These are phyloP conservation scores for Cardamine chenopodiifolia DNA, from an alignment of 345 rosid genomes.

Conservation along the genomic window DNA sequence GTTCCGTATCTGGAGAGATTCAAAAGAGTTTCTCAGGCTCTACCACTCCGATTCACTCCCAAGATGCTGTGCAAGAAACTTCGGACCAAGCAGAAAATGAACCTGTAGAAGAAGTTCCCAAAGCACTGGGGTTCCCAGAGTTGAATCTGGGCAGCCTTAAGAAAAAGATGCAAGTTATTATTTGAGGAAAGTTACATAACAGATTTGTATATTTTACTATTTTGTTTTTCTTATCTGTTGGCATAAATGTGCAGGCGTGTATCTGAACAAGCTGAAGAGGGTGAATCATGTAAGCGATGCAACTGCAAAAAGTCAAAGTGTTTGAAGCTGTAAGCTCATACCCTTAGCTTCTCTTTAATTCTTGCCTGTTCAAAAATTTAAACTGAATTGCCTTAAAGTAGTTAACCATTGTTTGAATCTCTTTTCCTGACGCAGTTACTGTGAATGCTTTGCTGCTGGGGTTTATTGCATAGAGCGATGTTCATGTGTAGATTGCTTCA, in stretches of 20 bases:
- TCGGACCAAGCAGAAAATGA: conserved; percentile 49
- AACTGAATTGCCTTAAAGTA: conserved; percentile 8
- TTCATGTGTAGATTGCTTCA: conserved; percentile 92
- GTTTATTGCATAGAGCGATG: conserved; percentile 94
- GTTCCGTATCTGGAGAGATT: conserved; percentile 48
- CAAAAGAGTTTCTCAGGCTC: conserved; percentile 50
- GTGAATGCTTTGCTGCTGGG: conserved; percentile 99
- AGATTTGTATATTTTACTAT: not conserved
- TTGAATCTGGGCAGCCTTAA: conserved; percentile 63
- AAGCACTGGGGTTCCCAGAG: conserved; percentile 54
- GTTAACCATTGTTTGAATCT: not conserved
- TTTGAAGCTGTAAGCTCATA: conserved; percentile 85
- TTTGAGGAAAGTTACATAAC: conserved; percentile 4
- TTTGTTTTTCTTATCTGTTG: conserved; percentile 18
- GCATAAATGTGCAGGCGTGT: conserved; percentile 59
- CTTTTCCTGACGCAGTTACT: conserved; percentile 61
- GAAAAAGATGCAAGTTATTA: conserved; percentile 65
- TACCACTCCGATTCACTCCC: conserved; percentile 47
- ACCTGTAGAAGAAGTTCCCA: conserved; percentile 57
- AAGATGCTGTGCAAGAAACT: conserved; percentile 48
- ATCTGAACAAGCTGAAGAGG: conserved; percentile 65
- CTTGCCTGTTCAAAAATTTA: not conserved
- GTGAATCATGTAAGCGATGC: conserved; percentile 83
- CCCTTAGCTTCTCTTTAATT: conserved; percentile 3
- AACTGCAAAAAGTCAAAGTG: conserved; percentile 97